Base-by-base conservation (phyloP, 352 stramenopile species). In the Pythium plurisporium region DNA sequence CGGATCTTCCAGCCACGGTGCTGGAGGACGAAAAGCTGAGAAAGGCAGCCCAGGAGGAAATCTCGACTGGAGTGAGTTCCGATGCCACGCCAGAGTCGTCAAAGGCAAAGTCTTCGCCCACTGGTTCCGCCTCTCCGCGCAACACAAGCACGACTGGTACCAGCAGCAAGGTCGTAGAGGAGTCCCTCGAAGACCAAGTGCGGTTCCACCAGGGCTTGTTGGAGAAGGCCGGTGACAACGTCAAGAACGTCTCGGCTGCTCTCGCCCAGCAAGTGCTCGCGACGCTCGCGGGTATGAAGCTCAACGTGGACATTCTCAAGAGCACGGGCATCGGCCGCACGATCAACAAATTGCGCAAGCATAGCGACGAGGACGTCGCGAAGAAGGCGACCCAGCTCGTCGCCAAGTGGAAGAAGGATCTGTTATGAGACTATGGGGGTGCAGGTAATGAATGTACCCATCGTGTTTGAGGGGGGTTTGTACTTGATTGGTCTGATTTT, bases 281-380 rank as follows among this genome's bases (percentile, higher is more conserved):
- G 27, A 88, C 76, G 20, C 80, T 95, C 22, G 63, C 74, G 30
- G 73, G 56, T 34, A 79, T 95, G 72, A 59, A 68, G 47, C 70
- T 95, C 33, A 93, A 73, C 44, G 82, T 95, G 48, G 82, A 93
- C 55, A 88, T 91, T 55, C 66, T 95, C 37, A 95, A 95, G 63
- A 73, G 50, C 46, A 95, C 85, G 22, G 85, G 85, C 50, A 52
- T 95, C 17, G 85, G 85, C 1, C 77, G 81, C 41, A 85, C 82
- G 43, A 91, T 95, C 65, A 93, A 93, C 71, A 95, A 95, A 57
- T 66, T 95, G 20, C 77, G 83, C 38, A 95, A 95, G 63, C 85
- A 95, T 37, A 55, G 67, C 19, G 65, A 69, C 26, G 61, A 82
- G 5, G 59, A 82, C 1, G 85, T 95, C 9, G 76, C 82, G 17